Conservation (phyloP, 139 green algal species). For the Chlamydomonas urium region DNA sequence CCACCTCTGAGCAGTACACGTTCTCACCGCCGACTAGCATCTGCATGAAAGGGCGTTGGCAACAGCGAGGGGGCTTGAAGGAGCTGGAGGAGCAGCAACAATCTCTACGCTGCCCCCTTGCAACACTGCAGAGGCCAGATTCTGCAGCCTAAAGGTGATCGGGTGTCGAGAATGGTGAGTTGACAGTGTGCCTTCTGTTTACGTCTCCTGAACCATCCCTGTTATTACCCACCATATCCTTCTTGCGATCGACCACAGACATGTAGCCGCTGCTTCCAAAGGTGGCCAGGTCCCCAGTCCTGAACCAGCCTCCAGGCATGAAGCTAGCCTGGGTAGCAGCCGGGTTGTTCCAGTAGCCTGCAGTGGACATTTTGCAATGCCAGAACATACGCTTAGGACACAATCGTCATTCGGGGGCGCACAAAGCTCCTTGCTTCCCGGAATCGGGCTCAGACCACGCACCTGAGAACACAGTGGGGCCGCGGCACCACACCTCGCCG, state of each 20-base stretch:
- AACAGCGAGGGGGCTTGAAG: no score
- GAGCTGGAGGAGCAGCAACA: no score
- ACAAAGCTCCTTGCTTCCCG: no score
- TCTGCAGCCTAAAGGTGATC: no score
- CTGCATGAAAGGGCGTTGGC: conserved; percentile 20
- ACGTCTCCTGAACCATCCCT: no score
- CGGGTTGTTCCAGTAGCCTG: conserved; percentile 38
- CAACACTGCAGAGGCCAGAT: no score
- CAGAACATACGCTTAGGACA: not conserved
- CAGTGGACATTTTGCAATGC: no score
- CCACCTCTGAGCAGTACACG: conserved; percentile 86
- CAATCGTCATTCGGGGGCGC: no score
- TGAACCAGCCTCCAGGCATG: conserved; percentile 62
- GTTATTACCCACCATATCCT: conserved; percentile 89
- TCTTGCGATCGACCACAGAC: conserved; percentile 77
- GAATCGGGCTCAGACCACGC: no score
- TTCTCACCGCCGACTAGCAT: conserved; percentile 79
- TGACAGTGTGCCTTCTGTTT: no score
- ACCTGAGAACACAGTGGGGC: conserved; percentile 70
- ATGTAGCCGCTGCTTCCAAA: conserved; percentile 57
- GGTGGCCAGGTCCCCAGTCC: conserved; percentile 70
- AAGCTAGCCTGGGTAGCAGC: conserved; percentile 51
- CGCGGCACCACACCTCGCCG: conserved; percentile 52
- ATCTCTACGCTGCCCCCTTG: no score
- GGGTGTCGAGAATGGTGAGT: no score